Evolutionary conservation across 352 stramenopile species (phyloP).

Genomic region (Globisporangium recalcitrans): DNA sequence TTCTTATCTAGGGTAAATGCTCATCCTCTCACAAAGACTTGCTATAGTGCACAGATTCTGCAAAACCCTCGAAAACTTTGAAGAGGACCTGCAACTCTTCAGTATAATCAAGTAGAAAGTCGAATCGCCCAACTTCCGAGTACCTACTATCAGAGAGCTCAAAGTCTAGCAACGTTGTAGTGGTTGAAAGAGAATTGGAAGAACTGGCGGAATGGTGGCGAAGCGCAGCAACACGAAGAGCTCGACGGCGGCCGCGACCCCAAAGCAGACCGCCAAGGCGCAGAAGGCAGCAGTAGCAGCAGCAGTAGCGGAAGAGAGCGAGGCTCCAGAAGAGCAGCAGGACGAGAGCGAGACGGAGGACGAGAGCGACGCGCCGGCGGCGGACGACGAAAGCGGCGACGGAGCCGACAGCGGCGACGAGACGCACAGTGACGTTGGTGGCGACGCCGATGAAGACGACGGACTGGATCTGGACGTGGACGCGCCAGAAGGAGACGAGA

Average conservation of each 20-base stretch:
- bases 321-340: not conserved
- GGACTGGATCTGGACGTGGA: constrained; percentile 16
- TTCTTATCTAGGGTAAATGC: no score
- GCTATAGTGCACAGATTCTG: no score
- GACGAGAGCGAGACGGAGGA: not conserved
- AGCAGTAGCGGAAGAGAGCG: not conserved
- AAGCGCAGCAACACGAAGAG: constrained; percentile 14
- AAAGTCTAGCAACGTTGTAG: no score
- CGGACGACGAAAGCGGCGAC: constrained; percentile 10
- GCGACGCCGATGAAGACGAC: constrained; percentile 19
- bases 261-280: not conserved
- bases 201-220: constrained; percentile 21
- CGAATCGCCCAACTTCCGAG: no score
- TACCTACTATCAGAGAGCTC: no score
- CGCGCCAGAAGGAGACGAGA: constrained; percentile 13
- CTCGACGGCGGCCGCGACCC: not conserved
- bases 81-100: no score
- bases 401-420: constrained; percentile 13
- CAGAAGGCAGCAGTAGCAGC: no score
- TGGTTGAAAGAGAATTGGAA: no score
- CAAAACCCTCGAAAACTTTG: no score
- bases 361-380: not conserved
- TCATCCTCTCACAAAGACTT: no score
- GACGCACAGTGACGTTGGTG: constrained; percentile 17
- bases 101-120: no score